Evolutionary conservation across 805 yeast species (phyloP), one percentile per base, ranked within the genome.

Genomic region (Huiozyma sinensis): DNA sequence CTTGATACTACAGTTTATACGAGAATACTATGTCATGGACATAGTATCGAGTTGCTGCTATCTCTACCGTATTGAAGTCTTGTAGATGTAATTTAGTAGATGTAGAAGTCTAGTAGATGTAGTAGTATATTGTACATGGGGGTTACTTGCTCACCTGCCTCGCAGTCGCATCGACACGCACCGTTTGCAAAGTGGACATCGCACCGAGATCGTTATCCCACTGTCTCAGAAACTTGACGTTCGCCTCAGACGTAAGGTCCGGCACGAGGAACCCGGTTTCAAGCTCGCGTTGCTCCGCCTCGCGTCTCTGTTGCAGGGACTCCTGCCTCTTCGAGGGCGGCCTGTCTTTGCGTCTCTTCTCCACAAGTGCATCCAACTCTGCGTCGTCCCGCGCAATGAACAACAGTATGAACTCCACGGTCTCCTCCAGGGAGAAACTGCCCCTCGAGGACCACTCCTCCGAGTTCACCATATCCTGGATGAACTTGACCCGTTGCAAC

Each of bases 121-220:
- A n/a, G n/a, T n/a, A n/a, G n/a, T n/a, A 17, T 17, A 39, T 13
- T n/a, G 31, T 24, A 29, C 29, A 33, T n/a, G 13, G 28, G 32
- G 17, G 6, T 24, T 28, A 28, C 7, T 33, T 29, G 7, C 34
- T 5, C 10, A 39, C 34, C 32, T 24, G 17, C 13, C 31, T 33
- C 57, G 36, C 61, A 55, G 31, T 51, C 33, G 11, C 46, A 40
- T 53, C 54, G 6, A 63, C 48, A 50, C 67, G 56, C 7, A 72
- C 61, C 49, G 76, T 72, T 48, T 76, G 77, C 55, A 87, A 68
- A 13, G 75, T 71, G 36, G 81, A 79, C 42, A 81, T 64, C 13
- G 92, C 87, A 39, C 96, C 96, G 54, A 76, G 68, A 8, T 84
- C 77, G 28, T 92, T 89, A 54, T 83, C 82, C 97, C 97, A 90